Base-by-base conservation (phyloP, 2,329 filamentous ascomycete genomes). In the Cercospora citrullina region DNA sequence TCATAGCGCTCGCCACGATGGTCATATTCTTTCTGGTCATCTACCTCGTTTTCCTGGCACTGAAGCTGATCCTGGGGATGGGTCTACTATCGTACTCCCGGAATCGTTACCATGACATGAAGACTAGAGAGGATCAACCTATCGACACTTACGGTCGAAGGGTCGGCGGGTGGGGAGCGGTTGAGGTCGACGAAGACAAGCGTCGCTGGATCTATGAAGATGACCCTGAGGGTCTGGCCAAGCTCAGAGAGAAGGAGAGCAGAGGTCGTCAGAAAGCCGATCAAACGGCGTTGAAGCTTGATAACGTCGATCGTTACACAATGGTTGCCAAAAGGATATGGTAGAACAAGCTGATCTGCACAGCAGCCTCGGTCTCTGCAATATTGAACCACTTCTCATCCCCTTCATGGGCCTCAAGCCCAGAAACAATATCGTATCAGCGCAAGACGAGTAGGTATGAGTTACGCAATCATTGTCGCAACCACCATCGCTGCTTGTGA, bases 261-360 rank as follows among this genome's bases (percentile, higher is more conserved):
- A 87, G 87, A 75, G 83, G 87, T 73, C 86, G 85, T 6, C 71
- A 89, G 18, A 72, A 73, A 60, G 68, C 86, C 72, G 85, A 84
- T 26, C 81, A 78, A 68, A 81, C 84, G 39, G 78, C 79, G 65
- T 85, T 87, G 63, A 88, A 87, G 77, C 87, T 88, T 80, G 91
- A 85, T 75, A 88, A 82, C 77, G 92, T 89, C 70, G 88, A 85
- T 73, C 86, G 95, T 74, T 99, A 97, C 81, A 93, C 93, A 77
- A 97, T 98, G 95, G 90, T 93, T 74, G 92, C 93, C 0, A 98
- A 97, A 85, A 87, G 95, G 77, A 99, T 99, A 74, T 99, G 95
- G 95, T 98, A 61, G 59, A 3, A 36, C 12, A 16, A 58, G 30
- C 53, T 57, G 4, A 28, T 26, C 23, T 4, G 14, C 53, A 28